Base-by-base conservation (phyloP, 225 moss, liverwort and hornwort genomes). In the Pseudoscleropodium purum region DNA sequence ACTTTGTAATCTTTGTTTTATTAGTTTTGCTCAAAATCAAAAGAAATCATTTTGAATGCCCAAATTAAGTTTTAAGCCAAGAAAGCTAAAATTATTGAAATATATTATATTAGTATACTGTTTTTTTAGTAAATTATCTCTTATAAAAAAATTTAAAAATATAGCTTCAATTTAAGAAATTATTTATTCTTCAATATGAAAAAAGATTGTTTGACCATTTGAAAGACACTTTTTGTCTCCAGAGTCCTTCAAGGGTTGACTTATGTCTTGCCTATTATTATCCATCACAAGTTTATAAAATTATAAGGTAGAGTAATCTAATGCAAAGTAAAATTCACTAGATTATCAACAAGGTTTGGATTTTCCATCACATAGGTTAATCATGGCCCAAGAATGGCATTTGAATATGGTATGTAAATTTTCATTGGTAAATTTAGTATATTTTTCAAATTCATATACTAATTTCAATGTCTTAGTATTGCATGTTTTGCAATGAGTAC, bases 381-480 rank as follows among this genome's bases (percentile, higher is more conserved):
- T n/a, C 0, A 2, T n/a, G 4, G 4, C 2, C 7, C 2, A 70
- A 70, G 13, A 70, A 13, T 39, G n/a, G 4, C 4, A 0, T 69
- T 69, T n/a, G 23, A 23, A n/a, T n/a, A 69, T n/a, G 7, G 24
- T 39, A 39, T 39, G 14, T 39, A 7, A 70, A 70, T 13, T 13
- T 70, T 39, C 1, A 39, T 39, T 69, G 23, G 7, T 24, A 4
- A 13, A 39, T 39, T 70, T 70, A 1, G 2, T 39, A 13, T 24
- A n/a, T 7, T 24, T 39, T 39, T n/a, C 24, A 39, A 70, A 70
- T 39, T 39, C 24, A 4, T 39, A 14, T 23, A n/a, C 23, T n/a
- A 69, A 68, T 69, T 39, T 24, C 4, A 21, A 14, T 70, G 13
- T 70, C 21, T 8, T 13, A 24, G 24, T 24, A 7, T n/a, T 39